Conservation (phyloP, 805 yeast species). For the Nakazawaea peltata region DNA sequence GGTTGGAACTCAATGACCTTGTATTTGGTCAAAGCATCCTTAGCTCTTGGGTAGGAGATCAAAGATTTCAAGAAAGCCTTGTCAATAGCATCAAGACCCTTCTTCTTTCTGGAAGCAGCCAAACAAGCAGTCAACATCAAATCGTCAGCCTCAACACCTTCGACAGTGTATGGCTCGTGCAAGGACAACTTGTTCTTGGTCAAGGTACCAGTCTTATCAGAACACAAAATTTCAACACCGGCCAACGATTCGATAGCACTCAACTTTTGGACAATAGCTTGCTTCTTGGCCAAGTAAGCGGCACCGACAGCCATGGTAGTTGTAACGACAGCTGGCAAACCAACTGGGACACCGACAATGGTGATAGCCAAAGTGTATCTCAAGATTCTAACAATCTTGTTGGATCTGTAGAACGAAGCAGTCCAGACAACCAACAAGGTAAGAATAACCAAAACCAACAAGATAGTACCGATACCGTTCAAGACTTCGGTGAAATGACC, state of each 20-base stretch:
- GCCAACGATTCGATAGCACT: slow-evolving; percentile 96
- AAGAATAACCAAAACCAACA: slow-evolving; percentile 79
- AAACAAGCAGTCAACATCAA: slow-evolving; percentile 95
- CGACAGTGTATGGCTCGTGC: slow-evolving; percentile 96
- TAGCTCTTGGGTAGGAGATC: slow-evolving; percentile 84
- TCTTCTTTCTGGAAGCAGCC: slow-evolving; percentile 97
- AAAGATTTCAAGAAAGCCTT: slow-evolving; percentile 93
- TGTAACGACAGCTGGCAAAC: slow-evolving; percentile 97
- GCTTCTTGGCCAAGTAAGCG: slow-evolving; percentile 94
- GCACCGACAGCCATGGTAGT: slow-evolving; percentile 99
- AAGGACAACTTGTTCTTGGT: slow-evolving; percentile 94
- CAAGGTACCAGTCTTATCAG: slow-evolving; percentile 97
- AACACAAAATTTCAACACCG: slow-evolving; percentile 96
- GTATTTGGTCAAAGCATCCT: slow-evolving; percentile 87
- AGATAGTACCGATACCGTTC: slow-evolving; percentile 94
- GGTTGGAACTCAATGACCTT: slow-evolving; percentile 95
- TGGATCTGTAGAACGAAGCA: slow-evolving; percentile 91
- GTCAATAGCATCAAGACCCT: slow-evolving; percentile 97
- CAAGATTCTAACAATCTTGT: slow-evolving; percentile 77
- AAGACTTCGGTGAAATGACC: slow-evolving; percentile 98
- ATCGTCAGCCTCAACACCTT: slow-evolving; percentile 94
- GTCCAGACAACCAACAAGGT: slow-evolving; percentile 88
- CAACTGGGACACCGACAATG: slow-evolving; percentile 97
- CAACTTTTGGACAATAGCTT: slow-evolving; percentile 94
- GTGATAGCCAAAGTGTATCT: slow-evolving; percentile 93